A percentile compares a stretch with the other conserved stretches of the same genome.
Conservation (phyloP, 1,284 basidiomycete species). For the Malassezia dermatis region DNA sequence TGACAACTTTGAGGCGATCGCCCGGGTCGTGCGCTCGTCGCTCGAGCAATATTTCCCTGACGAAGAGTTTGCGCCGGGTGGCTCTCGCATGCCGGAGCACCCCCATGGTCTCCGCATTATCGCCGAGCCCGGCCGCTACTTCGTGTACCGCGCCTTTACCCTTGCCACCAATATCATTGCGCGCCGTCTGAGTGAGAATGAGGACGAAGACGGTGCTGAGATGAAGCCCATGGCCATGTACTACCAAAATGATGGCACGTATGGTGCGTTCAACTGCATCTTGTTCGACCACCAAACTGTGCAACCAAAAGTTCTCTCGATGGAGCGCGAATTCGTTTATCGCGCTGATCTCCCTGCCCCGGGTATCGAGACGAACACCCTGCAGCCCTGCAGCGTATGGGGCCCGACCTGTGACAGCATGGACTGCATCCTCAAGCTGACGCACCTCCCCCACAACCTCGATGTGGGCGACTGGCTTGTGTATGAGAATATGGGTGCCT, state of each 20-base stretch:
- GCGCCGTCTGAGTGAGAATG: slow-evolving; percentile 49
- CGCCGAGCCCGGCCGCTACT: slow-evolving; percentile 91
- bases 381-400: slow-evolving; percentile 53
- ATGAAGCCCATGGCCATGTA: slow-evolving; percentile 40
- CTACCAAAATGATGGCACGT: slow-evolving; percentile 51
- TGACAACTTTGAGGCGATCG: slow-evolving; percentile 71
- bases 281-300: slow-evolving; percentile 84
- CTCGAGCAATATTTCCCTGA: slow-evolving; percentile 79
- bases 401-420: slow-evolving; percentile 79
- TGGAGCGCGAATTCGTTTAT: slow-evolving; percentile 40
- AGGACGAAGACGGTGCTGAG: slow-evolving; percentile 13
- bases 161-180: slow-evolving; percentile 91
- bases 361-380: slow-evolving; percentile 18
- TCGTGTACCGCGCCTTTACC: slow-evolving; percentile 82
- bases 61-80: slow-evolving; percentile 41
- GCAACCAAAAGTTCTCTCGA: slow-evolving; percentile 66
- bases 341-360: slow-evolving; percentile 42
- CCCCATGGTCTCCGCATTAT: slow-evolving; percentile 68
- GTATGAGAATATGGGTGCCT: slow-evolving; percentile 85
- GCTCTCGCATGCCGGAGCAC: slow-evolving; percentile 30
- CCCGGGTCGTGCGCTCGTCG: slow-evolving; percentile 61
- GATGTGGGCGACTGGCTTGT: slow-evolving; percentile 73
- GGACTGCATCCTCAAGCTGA: slow-evolving; percentile 53
- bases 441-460: slow-evolving; percentile 32
- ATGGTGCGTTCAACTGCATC: slow-evolving; percentile 96